Percentiles rank a stretch among this genome's conserved stretches.
phyloP scores from a whole-genome alignment of 441 rosid species.

The Pelargonium australe region DNA sequence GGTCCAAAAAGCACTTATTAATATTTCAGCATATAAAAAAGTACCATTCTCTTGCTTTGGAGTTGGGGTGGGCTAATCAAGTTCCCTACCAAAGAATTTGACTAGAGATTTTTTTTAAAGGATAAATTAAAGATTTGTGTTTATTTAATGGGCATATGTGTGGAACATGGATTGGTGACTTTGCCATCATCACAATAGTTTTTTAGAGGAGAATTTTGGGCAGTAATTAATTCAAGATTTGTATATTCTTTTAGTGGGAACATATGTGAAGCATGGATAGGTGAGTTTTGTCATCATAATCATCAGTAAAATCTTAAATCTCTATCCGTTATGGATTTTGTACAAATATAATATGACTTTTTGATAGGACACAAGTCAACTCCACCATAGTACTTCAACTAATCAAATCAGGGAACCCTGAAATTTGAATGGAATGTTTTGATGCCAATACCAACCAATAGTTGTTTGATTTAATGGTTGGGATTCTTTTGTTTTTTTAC shows the following conservation, averaged over 20 bases:
- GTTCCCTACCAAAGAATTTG: neutral
- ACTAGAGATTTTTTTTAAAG: neutral
- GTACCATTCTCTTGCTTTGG: constrained; percentile 13
- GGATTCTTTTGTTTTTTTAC: neutral
- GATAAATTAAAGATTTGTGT: neutral
- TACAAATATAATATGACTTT: neutral
- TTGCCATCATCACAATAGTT: neutral
- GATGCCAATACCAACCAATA: neutral
- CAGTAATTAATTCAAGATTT: constrained; percentile 6
- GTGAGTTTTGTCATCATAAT: constrained; percentile 5
- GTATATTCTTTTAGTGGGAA: constrained; percentile 8
- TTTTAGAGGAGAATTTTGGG: neutral
- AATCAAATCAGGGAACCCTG: neutral
- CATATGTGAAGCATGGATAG: constrained; percentile 10
- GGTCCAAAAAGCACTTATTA: constrained; percentile 13
- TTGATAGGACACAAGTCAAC: neutral
- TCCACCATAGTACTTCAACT: neutral
- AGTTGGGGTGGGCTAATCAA: constrained; percentile 6
- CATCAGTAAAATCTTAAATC: constrained; percentile 8
- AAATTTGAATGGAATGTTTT: neutral
- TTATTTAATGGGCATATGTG: neutral
- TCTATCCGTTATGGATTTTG: neutral
- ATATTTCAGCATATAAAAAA: constrained; percentile 11
- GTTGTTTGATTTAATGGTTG: neutral
- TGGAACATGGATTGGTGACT: constrained; percentile 1